Evolutionary conservation across 2,329 filamentous ascomycete genomes (phyloP), one percentile per base, ranked within the genome.

Genomic region (Phoma sp.): DNA sequence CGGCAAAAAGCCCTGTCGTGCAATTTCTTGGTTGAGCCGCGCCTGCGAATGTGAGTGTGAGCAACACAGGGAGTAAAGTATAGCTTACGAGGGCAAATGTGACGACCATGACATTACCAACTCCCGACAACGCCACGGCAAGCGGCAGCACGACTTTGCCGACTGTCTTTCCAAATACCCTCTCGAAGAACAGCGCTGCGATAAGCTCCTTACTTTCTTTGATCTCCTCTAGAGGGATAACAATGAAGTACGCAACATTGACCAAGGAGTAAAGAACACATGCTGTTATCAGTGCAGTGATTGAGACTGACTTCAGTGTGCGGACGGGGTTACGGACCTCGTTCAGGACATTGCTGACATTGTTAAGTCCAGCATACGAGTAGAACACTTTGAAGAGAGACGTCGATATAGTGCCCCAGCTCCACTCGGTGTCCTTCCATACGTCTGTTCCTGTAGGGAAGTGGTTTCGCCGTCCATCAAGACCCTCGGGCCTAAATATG

Each of bases 31-130:
- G 61, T 90, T 90, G 2, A 89, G 73, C 2, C 88, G 83, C 4
- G 87, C 83, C 85, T 89, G 53, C 1, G 25, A 13, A n/a, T 35
- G 23, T 55, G 25, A 60, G 35, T 18, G 4, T 23, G 18, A 9
- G 24, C n/a, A n/a, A 25, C 8, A 6, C 3, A 35, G 18, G 4
- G 18, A 22, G 7, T 10, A 25, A 11, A 4, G 8, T 29, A 24
- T 71, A 29, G 9, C 80, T 64, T 77, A 88, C 87, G 70, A 87
- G 71, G 1, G 86, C 81, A 68, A 90, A 91, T 0, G 86, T 85
- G 2, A 89, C 86, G 0, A 89, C 86, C 82, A 91, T 86, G 11
- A 91, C 87, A 66, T 91, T 91, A 0, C 88, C 89, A 2, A 80
- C 83, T 0, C 86, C 87, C 1, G 86, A 89, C 23, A 89, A 73